Evolutionary conservation across 2,329 filamentous ascomycete genomes (phyloP).

Genomic region (Diaporthe destruens): DNA sequence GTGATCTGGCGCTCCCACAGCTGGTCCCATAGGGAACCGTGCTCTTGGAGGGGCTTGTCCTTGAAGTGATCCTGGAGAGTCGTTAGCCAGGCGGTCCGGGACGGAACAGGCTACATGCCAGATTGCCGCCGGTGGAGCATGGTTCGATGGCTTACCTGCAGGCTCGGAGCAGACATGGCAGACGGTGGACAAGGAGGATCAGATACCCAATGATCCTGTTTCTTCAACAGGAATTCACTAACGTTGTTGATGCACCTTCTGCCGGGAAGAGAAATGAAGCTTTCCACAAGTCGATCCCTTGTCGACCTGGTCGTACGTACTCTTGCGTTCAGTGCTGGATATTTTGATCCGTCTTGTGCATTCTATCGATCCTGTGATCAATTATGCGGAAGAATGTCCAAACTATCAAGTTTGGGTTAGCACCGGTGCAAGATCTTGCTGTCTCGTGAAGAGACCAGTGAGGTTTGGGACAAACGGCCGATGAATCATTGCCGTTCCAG

Average conservation of each 20-base stretch:
- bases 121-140: not conserved
- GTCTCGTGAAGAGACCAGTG: not conserved
- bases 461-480: not conserved
- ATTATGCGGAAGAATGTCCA: not conserved
- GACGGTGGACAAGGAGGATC: not conserved
- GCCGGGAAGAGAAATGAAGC: not conserved
- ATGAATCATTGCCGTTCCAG: constrained; percentile 14
- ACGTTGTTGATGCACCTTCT: not conserved
- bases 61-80: constrained; percentile 16
- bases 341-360: not conserved
- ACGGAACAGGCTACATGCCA: not conserved
- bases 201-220: too few species aligned
- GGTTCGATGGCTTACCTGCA: constrained; percentile 12
- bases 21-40: constrained; percentile 59
- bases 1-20: constrained; percentile 60
- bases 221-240: not conserved
- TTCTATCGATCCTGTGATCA: too few species aligned
- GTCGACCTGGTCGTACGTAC: not conserved
- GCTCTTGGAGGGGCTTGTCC: constrained; percentile 43
- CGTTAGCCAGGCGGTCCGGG: not conserved
- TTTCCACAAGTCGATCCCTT: too few species aligned
- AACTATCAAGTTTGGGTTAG: too few species aligned
- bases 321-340: not conserved
- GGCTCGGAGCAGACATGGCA: not conserved
- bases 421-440: not conserved